These are phyloP conservation scores for Hyaloscypha hepaticicola DNA, from an alignment of 495 filamentous ascomycete genomes.

Conservation along the genomic window DNA sequence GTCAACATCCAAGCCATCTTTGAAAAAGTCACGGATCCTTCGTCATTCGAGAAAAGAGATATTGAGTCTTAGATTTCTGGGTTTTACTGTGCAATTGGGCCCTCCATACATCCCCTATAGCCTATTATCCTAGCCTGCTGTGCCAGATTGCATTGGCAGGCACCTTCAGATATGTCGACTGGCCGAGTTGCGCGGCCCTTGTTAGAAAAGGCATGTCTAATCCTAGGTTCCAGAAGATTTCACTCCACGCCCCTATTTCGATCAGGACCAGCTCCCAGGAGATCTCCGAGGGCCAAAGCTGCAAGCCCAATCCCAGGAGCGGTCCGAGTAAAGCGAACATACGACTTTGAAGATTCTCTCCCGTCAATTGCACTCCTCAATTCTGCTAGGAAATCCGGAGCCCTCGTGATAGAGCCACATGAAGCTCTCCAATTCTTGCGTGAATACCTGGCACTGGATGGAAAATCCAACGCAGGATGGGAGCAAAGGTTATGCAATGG, in stretches of 20 bases:
- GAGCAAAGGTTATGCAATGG: constrained; percentile 18
- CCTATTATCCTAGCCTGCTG: no score
- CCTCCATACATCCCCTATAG: not conserved
- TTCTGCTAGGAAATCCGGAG: constrained; percentile 23
- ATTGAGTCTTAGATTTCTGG: not conserved
- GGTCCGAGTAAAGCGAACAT: not conserved
- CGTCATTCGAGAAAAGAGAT: no score
- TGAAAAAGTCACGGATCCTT: not conserved
- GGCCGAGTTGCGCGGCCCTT: not conserved
- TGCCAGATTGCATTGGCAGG: not conserved
- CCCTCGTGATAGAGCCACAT: constrained; percentile 15
- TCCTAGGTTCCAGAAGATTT: constrained; percentile 5
- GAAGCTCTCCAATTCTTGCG: constrained; percentile 21
- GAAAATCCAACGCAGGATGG: not conserved
- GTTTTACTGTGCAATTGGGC: not conserved
- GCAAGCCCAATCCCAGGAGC: not conserved
- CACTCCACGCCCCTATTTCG: not conserved
- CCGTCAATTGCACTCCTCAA: constrained; percentile 22
- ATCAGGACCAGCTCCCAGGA: not conserved
- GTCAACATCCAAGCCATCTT: not conserved
- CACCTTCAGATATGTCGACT: constrained; percentile 2
- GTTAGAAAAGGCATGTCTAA: not conserved
- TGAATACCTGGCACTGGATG: not conserved
- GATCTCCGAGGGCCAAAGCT: constrained; percentile 6
- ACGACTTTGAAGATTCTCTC: constrained; percentile 9